phyloP scores from a whole-genome alignment of 345 rosid genomes.

The Euphorbia peplus region DNA sequence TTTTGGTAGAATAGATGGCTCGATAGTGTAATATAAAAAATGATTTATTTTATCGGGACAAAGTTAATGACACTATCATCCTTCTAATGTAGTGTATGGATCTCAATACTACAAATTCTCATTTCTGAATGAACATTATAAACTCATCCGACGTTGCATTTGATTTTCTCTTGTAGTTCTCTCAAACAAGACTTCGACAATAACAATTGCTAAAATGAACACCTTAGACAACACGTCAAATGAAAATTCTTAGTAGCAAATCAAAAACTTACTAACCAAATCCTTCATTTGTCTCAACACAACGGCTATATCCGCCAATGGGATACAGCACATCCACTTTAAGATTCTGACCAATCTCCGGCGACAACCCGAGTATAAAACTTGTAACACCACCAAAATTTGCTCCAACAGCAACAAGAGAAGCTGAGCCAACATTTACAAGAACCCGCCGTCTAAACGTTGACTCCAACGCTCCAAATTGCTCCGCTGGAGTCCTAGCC shows the following conservation, averaged over 20 bases:
- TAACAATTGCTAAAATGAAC: too few relatives aligned
- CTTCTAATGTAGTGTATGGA: too few relatives aligned
- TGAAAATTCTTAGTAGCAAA: neutral
- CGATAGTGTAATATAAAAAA: too few relatives aligned
- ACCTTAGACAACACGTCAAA: too few relatives aligned
- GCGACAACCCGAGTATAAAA: conserved; percentile 65
- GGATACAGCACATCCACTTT: conserved; percentile 86
- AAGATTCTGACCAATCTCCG: conserved; percentile 55
- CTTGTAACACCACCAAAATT: conserved; percentile 79
- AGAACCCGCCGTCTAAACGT: conserved; percentile 63
- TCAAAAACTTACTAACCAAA: conserved; percentile 61
- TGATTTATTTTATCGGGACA: too few relatives aligned
- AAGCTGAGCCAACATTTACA: conserved; percentile 63
- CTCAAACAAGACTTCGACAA: too few relatives aligned
- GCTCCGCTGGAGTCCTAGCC: conserved; percentile 46
- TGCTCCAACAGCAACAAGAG: conserved; percentile 75
- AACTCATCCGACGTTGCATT: too few relatives aligned
- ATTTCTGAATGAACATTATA: too few relatives aligned
- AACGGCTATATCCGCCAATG: conserved; percentile 66
- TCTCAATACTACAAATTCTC: too few relatives aligned
- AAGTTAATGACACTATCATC: too few relatives aligned
- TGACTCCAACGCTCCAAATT: conserved; percentile 60
- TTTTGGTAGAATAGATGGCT: too few relatives aligned
- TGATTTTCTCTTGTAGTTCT: too few relatives aligned
- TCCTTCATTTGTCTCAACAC: conserved; percentile 65